Evolutionary conservation across 73 alveolate species (phyloP).

Genomic region (Paramecium sexaurelia): DNA sequence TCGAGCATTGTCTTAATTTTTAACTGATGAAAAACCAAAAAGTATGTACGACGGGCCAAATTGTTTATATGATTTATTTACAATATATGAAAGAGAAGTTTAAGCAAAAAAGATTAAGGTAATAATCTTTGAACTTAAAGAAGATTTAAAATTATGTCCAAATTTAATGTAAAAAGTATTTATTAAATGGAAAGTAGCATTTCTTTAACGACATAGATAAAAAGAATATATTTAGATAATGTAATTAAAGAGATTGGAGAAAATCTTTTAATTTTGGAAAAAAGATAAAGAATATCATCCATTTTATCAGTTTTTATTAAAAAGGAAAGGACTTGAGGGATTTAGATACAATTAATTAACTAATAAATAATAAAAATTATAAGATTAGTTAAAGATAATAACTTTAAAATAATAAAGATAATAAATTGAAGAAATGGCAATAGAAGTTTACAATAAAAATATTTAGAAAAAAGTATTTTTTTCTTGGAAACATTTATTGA

Average conservation of each 20-base stretch:
- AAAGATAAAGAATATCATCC: neutral
- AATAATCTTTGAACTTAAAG: slow-evolving; percentile 1
- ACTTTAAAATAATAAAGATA: slow-evolving; percentile 29
- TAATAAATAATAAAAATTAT: neutral
- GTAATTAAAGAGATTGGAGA: neutral
- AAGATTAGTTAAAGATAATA: neutral
- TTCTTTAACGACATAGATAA: neutral
- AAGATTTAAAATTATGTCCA: neutral
- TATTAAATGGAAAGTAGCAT: slow-evolving; percentile 16
- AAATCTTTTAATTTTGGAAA: neutral
- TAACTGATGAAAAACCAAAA: slow-evolving; percentile 22
- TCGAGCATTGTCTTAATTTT: neutral
- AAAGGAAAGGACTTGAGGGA: neutral
- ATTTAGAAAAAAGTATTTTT: neutral
- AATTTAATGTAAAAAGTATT: neutral
- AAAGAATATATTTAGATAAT: neutral
- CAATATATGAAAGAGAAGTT: neutral
- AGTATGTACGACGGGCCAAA: neutral
- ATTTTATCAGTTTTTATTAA: neutral
- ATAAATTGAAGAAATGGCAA: slow-evolving; percentile 23
- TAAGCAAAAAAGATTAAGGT: neutral
- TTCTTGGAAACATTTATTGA: neutral
- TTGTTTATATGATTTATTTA: neutral
- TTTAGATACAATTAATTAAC: neutral
- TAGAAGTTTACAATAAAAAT: slow-evolving; percentile 18